Conservation (phyloP, 441 rosid genomes). For the Rhodomyrtus psidioides region DNA sequence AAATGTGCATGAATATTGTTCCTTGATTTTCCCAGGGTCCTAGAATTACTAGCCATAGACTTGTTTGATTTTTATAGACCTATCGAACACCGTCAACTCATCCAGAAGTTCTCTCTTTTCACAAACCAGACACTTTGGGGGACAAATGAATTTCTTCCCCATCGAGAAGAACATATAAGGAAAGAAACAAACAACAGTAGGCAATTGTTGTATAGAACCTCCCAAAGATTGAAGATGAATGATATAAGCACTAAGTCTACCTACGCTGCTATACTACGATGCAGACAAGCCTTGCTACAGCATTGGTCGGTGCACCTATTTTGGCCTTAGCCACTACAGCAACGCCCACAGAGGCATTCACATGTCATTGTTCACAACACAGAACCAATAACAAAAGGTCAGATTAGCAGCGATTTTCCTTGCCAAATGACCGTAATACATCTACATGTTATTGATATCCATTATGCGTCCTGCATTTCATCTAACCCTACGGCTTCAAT, state of each 20-base stretch:
- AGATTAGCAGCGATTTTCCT: background rate
- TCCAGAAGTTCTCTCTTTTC: background rate
- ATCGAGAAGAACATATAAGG: background rate
- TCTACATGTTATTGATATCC: background rate
- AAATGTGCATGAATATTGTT: background rate
- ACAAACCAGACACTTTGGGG: background rate
- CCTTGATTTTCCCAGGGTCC: background rate
- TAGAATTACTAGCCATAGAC: background rate
- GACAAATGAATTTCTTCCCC: background rate
- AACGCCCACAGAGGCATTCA: background rate
- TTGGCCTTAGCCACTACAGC: background rate
- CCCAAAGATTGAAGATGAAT: background rate
- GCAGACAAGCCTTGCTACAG: background rate
- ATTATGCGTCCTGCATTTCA: background rate
- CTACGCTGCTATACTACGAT: background rate
- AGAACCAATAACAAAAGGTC: background rate
- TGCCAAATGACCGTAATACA: background rate
- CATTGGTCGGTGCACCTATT: background rate
- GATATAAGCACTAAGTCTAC: background rate
- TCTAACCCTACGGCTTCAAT: background rate
- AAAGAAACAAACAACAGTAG: background rate
- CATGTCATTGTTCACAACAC: background rate
- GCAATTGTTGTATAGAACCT: background rate
- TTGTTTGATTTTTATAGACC: background rate
- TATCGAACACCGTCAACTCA: background rate